Evolutionary conservation across 1,284 basidiomycete species (phyloP).

Genomic region (Thecaphora thlaspeos): DNA sequence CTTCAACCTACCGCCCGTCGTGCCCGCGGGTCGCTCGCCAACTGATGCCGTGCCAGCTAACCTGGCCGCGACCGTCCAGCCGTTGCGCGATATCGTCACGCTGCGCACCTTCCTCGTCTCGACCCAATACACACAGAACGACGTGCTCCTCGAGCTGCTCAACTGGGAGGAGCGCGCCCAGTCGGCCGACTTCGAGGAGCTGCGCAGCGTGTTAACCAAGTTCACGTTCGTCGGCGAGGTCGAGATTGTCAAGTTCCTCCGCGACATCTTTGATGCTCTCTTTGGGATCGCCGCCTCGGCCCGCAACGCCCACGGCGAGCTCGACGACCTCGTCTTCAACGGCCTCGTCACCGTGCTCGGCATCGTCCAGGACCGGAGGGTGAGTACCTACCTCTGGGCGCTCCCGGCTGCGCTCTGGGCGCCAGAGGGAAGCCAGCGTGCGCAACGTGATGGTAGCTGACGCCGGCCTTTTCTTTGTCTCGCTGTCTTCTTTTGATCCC

Average conservation of each 20-base stretch:
- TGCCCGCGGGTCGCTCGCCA: conserved; percentile 65
- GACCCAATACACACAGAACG: conserved; percentile 87
- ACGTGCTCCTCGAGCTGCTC: conserved; percentile 76
- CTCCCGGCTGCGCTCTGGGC: too few relatives aligned
- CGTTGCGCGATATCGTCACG: conserved; percentile 69
- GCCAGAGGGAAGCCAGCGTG: too few relatives aligned
- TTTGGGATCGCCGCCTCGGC: conserved; percentile 82
- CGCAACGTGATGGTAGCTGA: too few relatives aligned
- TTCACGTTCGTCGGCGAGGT: conserved; percentile 79
- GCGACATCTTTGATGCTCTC: conserved; percentile 86
- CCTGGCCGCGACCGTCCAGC: conserved; percentile 43
- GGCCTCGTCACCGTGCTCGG: conserved; percentile 77
- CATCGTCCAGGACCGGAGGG: conserved; percentile 86
- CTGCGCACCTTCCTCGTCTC: conserved; percentile 89
- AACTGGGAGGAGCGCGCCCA: conserved; percentile 71
- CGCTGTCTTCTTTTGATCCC: too few relatives aligned
- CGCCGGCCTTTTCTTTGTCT: too few relatives aligned
- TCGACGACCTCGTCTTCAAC: conserved; percentile 85
- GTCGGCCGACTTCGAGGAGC: conserved; percentile 63
- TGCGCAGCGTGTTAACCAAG: conserved; percentile 74
- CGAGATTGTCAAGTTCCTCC: conserved; percentile 83
- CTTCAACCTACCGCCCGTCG: conserved; percentile 66
- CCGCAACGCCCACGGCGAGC: conserved; percentile 72
- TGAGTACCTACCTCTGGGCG: too few relatives aligned
- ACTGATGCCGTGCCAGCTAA: conserved; percentile 42